Conservation (phyloP, 495 filamentous ascomycete genomes). For the Trichocladium uniseriatum region DNA sequence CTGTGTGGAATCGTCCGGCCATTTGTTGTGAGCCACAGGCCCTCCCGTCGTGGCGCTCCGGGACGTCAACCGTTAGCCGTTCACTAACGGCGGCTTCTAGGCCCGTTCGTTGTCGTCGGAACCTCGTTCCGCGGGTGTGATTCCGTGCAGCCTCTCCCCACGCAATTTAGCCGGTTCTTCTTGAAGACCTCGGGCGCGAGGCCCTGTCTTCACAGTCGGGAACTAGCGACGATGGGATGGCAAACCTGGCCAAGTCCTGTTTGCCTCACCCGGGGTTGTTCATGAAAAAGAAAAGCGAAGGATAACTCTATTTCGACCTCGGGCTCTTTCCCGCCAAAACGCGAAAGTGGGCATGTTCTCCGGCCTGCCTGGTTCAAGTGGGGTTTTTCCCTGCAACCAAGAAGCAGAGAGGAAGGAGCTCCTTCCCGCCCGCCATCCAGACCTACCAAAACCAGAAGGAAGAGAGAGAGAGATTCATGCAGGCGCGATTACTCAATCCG, state of each 20-base stretch:
- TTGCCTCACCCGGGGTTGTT: not conserved
- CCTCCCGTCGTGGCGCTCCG: not conserved
- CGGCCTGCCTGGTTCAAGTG: not conserved
- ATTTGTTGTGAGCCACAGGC: too few relatives aligned
- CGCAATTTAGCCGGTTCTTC: slow-evolving; percentile 5
- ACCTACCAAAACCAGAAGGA: slow-evolving; percentile 5
- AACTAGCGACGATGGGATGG: not conserved
- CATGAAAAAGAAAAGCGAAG: not conserved
- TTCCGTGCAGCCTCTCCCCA: slow-evolving; percentile 1
- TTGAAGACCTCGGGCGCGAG: not conserved
- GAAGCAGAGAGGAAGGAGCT: not conserved
- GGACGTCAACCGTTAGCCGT: not conserved
- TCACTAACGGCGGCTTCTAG: slow-evolving; percentile 4
- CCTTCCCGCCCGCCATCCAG: not conserved
- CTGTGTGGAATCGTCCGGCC: too few relatives aligned
- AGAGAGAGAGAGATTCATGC: not conserved
- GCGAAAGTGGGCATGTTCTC: too few relatives aligned
- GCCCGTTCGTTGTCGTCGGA: slow-evolving; percentile 1
- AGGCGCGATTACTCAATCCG: not conserved
- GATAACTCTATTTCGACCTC: not conserved
- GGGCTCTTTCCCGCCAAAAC: not conserved
- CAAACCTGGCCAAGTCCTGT: not conserved
- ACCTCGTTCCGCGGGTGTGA: not conserved
- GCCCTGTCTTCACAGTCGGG: not conserved
- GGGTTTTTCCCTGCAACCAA: not conserved